Evolutionary conservation across 2,329 filamentous ascomycete genomes (phyloP), one percentile per base, ranked within the genome.

Genomic region (Epichloe amarillans): DNA sequence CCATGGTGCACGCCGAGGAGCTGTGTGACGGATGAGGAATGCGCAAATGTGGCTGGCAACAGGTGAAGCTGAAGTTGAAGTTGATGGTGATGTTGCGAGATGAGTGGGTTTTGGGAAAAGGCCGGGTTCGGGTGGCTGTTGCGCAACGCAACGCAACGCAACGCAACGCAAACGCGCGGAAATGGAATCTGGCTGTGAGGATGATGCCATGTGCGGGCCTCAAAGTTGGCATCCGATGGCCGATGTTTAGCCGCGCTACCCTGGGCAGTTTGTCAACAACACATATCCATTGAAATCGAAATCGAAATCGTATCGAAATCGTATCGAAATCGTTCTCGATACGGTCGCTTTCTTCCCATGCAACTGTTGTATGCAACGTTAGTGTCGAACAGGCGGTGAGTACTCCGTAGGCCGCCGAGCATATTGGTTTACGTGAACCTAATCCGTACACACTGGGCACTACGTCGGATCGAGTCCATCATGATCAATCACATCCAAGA

Each of bases 1-100:
- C 85, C 84, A 95, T 88, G 49, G 49, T 47, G 36, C n/a, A 5
- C 40, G 23, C 30, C 14, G 30, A 19, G 26, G 17, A 17, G 26
- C 8, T 11, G 37, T 15, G 12, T 15, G 42, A 44, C 12, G 42
- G 39, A 19, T 21, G 15, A 44, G 3, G 4, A 35, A 35, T 45
- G 36, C 23, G 4, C 17, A 5, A 38, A 14, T 38, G 36, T n/a
- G 14, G 36, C 36, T 38, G 36, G 14, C 12, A 14, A 14, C 5
- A 2, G 36, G 36, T 3, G 12, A 8, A n/a, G 36, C 3, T 38
- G 36, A 46, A 10, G 15, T 21, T 12, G 26, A 46, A 37, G 17
- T 12, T 35, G 26, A 40, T 35, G 47, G 40, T 30, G 39, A 23
- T 14, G 21, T 12, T 43, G 41, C 41, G 41, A n/a, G 21, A 43